phyloP scores from a whole-genome alignment of 306 rosid genomes.

The Acacia crassicarpa region DNA sequence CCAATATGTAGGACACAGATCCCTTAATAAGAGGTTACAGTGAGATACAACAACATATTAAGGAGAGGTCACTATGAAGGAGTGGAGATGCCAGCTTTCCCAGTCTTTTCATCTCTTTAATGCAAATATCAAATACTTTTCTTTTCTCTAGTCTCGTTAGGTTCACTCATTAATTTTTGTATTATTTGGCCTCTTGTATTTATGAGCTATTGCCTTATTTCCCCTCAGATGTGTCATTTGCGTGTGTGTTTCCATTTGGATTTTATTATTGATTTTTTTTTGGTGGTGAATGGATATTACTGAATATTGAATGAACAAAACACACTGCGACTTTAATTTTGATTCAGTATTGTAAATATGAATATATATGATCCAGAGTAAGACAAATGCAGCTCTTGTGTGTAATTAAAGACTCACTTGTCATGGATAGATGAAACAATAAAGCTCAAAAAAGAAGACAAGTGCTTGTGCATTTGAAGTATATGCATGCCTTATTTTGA shows the following conservation, averaged over 20 bases:
- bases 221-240: not conserved
- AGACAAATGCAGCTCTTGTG: not conserved
- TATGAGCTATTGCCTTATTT: not conserved
- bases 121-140: not conserved
- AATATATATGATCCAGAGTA: not conserved
- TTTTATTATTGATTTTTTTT: no score
- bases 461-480: not conserved
- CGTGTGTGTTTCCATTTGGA: no score
- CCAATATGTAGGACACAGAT: not conserved
- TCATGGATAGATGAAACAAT: not conserved
- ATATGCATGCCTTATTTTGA: not conserved
- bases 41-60: not conserved
- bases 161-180: not conserved
- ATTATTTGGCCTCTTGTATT: not conserved
- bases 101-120: slow-evolving; percentile 27
- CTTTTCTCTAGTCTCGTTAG: not conserved
- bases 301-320: not conserved
- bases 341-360: not conserved
- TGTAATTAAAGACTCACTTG: not conserved
- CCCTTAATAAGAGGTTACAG: not conserved
- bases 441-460: not conserved
- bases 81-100: slow-evolving; percentile 28
- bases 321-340: not conserved
- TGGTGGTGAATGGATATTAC: no score
- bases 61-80: not conserved